A percentile compares a stretch with the other conserved stretches of the same genome.
These are phyloP conservation scores for Xylaria multiplex DNA, from an alignment of 2,329 filamentous ascomycete genomes.

Conservation along the genomic window DNA sequence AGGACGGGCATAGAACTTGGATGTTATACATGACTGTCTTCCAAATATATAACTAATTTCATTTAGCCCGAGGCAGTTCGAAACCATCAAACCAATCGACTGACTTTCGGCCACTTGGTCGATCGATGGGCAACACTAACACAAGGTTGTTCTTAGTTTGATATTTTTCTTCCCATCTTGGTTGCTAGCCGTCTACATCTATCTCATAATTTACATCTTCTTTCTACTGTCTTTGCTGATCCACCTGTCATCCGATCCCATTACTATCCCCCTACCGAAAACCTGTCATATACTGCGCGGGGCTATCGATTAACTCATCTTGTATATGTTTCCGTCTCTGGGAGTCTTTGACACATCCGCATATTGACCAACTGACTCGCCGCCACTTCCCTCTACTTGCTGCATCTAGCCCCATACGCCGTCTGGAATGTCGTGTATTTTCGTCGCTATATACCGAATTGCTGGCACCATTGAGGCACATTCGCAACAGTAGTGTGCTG, in stretches of 20 bases:
- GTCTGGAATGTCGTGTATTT: constrained; percentile 31
- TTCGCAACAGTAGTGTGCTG: constrained; percentile 11
- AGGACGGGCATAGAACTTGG: constrained; percentile 21
- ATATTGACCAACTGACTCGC: neutral
- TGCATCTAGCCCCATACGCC: constrained; percentile 3
- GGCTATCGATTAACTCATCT: neutral
- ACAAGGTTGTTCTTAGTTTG: constrained; percentile 26
- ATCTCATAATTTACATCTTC: constrained; percentile 8
- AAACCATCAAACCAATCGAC: neutral
- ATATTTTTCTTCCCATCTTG: constrained; percentile 15
- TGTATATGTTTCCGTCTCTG: neutral
- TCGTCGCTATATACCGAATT: constrained; percentile 17
- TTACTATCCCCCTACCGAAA: neutral
- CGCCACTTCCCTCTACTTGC: neutral
- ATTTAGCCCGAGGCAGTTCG: constrained; percentile 1
- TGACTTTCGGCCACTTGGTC: constrained; percentile 13
- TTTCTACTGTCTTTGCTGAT: neutral
- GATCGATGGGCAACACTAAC: constrained; percentile 24
- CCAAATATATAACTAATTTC: neutral
- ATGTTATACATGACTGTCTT: constrained; percentile 20
- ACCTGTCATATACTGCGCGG: neutral
- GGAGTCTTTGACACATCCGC: constrained; percentile 12
- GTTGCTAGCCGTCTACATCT: constrained; percentile 11
- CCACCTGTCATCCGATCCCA: constrained; percentile 4
- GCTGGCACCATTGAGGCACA: constrained; percentile 20